Base-by-base conservation (phyloP, 768 basidiomycete species). In the Saitozyma sp. region DNA sequence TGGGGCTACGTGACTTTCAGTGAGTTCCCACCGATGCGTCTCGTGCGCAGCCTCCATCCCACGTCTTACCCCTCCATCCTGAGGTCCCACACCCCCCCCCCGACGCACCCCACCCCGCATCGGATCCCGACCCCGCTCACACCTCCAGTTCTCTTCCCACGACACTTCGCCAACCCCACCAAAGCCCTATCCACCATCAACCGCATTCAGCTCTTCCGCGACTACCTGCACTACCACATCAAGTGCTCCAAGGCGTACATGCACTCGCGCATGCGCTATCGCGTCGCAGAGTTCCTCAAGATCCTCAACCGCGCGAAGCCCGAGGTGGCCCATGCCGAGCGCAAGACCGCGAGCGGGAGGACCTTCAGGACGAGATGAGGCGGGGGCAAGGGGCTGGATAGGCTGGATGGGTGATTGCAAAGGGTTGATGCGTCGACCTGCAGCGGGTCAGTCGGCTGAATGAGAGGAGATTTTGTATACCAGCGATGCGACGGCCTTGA, bases 141-240 rank as follows among this genome's bases (percentile, higher is more conserved):
- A 16, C 1, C 38, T 50, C 53, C 71, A 84, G 92, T 99, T 59
- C 86, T 98, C 59, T 98, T 92, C 83, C 95, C 96, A 29, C 91
- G 92, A 50, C 96, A 98, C 83, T 97, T 97, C 79, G 79, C 85
- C 64, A 89, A 87, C 70, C 83, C 86, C 2, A 79, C 83, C 17
- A 82, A 85, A 17, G 89, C 92, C 13, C 83, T 85, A 2, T 82
- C 83, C 45, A 93, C 92, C 13, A 96, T 97, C 77, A 93, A 92
- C 38, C 92, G 92, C 71, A 90, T 98, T 73, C 92, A 97, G 78
- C 83, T 95, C 29, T 98, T 99, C 89, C 86, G 96, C 59, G 92
- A 97, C 80, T 97, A 97, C 76, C 83, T 99, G n/a, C 96, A 99
- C 81, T 98, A 98, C 80, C 95, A 98, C 77, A 96, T 99, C 85